A percentile compares a stretch with the other conserved stretches of the same genome.
Conservation (phyloP, 495 filamentous ascomycete genomes). For the Aspergillus carlsbadensis region DNA sequence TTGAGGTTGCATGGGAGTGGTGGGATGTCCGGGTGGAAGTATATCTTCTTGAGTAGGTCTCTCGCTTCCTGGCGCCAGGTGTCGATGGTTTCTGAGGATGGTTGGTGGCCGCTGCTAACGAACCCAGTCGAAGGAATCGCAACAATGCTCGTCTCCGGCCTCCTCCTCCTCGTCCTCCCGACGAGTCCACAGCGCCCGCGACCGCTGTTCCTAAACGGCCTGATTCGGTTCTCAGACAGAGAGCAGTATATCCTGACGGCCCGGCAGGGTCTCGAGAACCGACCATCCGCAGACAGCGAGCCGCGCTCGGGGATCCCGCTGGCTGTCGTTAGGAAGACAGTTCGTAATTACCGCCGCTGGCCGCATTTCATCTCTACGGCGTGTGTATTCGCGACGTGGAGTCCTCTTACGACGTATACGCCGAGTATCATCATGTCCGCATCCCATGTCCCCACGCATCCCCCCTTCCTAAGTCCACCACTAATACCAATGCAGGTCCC, state of each 20-base stretch:
- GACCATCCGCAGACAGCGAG: neutral
- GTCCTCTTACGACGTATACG: constrained; percentile 37
- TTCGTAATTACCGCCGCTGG: constrained; percentile 28
- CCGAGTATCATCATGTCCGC: constrained; percentile 33
- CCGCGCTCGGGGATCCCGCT: constrained; percentile 7
- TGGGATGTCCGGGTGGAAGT: constrained; percentile 55
- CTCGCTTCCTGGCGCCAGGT: too few relatives aligned
- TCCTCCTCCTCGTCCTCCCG: constrained; percentile 44
- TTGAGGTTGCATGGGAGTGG: constrained; percentile 48
- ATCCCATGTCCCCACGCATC: neutral
- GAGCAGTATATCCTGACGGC: neutral
- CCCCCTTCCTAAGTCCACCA: too few relatives aligned
- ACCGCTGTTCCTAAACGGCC: neutral
- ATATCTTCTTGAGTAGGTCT: constrained; percentile 49
- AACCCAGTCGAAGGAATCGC: constrained; percentile 50
- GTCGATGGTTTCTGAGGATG: too few relatives aligned
- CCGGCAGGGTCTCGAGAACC: neutral
- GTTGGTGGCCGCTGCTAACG: too few relatives aligned
- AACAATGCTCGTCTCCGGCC: constrained; percentile 37
- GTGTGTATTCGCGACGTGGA: constrained; percentile 36
- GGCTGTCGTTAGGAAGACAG: constrained; percentile 13
- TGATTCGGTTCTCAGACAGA: neutral
- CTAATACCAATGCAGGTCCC: constrained; percentile 6
- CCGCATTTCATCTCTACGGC: constrained; percentile 38
- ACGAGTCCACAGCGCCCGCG: neutral